Evolutionary conservation across 2,329 filamentous ascomycete genomes (phyloP).

Genomic region (Pseudocercospora fijiensis): DNA sequence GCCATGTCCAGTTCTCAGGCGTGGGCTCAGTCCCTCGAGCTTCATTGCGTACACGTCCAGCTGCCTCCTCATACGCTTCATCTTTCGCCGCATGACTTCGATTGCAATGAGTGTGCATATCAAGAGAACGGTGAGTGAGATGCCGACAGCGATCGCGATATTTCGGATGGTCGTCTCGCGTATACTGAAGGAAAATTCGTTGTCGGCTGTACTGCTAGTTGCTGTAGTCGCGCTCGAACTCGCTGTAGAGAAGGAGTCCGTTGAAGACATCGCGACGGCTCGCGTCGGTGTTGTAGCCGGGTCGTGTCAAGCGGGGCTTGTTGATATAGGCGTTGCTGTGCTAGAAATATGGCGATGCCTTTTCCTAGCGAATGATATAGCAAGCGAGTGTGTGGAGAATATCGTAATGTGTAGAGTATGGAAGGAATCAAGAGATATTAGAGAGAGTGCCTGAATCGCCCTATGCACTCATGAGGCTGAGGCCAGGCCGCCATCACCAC

Average conservation of each 20-base stretch:
- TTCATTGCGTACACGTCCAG: constrained; percentile 2
- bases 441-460: not conserved
- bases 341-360: not conserved
- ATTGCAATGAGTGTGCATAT: constrained; percentile 16
- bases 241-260: constrained; percentile 2
- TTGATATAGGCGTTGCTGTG: not conserved
- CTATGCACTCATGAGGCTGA: not conserved
- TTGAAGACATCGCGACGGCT: constrained; percentile 2
- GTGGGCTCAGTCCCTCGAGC: not conserved
- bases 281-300: not conserved
- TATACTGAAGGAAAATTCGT: constrained; percentile 20
- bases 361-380: not conserved
- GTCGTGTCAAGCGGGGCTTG: not conserved
- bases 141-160: constrained; percentile 16
- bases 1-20: not conserved
- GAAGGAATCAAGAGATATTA: not conserved
- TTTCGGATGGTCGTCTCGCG: constrained; percentile 19
- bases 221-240: not conserved
- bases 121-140: constrained; percentile 19
- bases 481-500: not conserved
- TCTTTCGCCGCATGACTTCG: constrained; percentile 16
- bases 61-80: constrained; percentile 15
- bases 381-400: not conserved
- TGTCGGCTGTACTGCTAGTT: not conserved
- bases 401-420: not conserved